A percentile compares a stretch with the other conserved stretches of the same genome.
phyloP scores from a whole-genome alignment of 2,329 filamentous ascomycete species.

The Diaporthe amygdali region DNA sequence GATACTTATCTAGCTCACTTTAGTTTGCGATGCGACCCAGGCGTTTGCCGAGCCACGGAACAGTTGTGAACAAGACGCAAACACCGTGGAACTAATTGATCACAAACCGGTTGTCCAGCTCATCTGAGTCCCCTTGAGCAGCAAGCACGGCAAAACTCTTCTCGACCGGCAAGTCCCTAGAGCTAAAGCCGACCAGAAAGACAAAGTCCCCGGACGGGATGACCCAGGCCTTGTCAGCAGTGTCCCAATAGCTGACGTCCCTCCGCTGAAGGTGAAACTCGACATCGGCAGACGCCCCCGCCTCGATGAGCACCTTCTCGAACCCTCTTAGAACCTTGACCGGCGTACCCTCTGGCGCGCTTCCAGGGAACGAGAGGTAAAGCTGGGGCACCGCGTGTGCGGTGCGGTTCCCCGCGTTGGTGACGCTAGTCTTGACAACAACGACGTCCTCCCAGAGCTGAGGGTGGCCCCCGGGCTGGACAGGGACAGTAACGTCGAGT shows the following conservation, averaged over 20 bases:
- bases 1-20: no score
- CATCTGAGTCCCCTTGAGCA: neutral
- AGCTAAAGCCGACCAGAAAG: conserved; percentile 1
- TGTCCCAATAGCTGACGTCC: conserved; percentile 10
- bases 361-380: neutral
- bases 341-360: neutral
- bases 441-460: neutral
- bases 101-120: neutral
- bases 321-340: neutral
- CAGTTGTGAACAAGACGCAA: no score
- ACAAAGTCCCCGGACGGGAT: neutral
- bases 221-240: neutral
- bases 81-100: neutral
- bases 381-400: conserved; percentile 5
- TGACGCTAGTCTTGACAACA: neutral
- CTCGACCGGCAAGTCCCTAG: neutral
- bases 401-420: neutral
- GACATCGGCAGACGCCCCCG: neutral
- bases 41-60: neutral
- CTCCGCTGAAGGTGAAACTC: neutral
- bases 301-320: conserved; percentile 6
- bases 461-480: neutral
- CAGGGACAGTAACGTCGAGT: neutral
- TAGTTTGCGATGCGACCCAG: no score
- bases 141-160: neutral